These are phyloP conservation scores for Isabelozyma gotoi DNA, from an alignment of 805 yeast genomes.

Conservation along the genomic window DNA sequence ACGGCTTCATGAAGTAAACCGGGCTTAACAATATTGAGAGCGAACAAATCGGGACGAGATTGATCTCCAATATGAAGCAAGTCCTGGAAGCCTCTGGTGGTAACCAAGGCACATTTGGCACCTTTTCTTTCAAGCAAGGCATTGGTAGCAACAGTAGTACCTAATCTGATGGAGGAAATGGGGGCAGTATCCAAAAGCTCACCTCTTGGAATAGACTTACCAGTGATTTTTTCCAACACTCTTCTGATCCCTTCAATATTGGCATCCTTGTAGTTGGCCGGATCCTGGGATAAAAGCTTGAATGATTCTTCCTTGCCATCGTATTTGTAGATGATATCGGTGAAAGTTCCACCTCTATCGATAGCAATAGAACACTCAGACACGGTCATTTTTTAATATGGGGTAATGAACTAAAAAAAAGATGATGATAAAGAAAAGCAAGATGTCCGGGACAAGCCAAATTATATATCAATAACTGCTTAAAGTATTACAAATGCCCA, in stretches of 20 bases:
- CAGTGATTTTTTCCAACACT: conserved; percentile 11
- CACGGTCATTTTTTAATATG: neutral
- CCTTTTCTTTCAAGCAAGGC: conserved; percentile 22
- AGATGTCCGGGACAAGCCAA: too few species aligned
- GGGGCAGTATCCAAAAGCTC: conserved; percentile 15
- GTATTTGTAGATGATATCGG: conserved; percentile 35
- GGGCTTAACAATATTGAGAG: conserved; percentile 15
- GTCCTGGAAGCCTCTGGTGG: conserved; percentile 21
- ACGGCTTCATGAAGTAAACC: conserved; percentile 14
- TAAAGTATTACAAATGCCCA: too few species aligned
- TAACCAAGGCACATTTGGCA: conserved; percentile 15
- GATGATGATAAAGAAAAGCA: neutral
- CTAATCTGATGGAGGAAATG: conserved; percentile 22
- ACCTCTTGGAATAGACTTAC: conserved; percentile 17
- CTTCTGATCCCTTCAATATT: conserved; percentile 19
- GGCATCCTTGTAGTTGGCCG: conserved; percentile 16
- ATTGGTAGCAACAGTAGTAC: conserved; percentile 28
- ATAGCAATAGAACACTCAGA: conserved; percentile 13
- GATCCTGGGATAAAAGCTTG: conserved; percentile 17
- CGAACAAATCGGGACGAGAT: conserved; percentile 20
- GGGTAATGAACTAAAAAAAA: neutral
- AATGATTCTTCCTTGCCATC: conserved; percentile 47
- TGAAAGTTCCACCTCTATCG: conserved; percentile 27
- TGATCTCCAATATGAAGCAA: conserved; percentile 20
- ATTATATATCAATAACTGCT: too few species aligned